Evolutionary conservation across 495 filamentous ascomycete species (phyloP), one percentile per base, ranked within the genome.

Genomic region (Parathielavia hyrcaniae): DNA sequence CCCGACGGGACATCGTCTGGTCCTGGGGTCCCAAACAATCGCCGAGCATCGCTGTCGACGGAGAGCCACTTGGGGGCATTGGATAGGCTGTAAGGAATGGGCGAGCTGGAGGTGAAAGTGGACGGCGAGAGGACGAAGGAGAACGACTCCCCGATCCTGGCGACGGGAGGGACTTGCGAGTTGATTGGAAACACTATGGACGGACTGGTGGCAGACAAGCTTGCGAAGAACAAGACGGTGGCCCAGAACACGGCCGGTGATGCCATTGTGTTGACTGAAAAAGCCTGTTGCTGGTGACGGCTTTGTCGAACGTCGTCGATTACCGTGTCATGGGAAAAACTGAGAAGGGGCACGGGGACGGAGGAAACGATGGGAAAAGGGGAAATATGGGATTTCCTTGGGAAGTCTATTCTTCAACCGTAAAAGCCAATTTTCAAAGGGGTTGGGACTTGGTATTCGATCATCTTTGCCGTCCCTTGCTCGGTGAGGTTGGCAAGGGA

Each of bases 91-190:
- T 90, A 91, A 11, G 77, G 76, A 30, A 86, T 77, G 23, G 75
- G 63, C 0, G 68, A 69, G 48, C 71, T 65, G 1, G 83, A 82
- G 35, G 76, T 67, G 68, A 91, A 90, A 0, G 87, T 90, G 41
- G 83, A 79, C 14, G 75, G 70, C 5, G 86, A 83, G 67, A 91
- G 87, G 39, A 76, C 73, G 70, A 90, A 91, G 38, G 70, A 73
- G 70, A 86, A 91, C 0, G 77, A 73, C 60, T 86, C 61, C 10
- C 77, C 79, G 7, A 85, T 75, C 53, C 86, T 81, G 4, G 87
- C 89, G 51, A 90, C 84, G 5, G 86, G 86, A 39, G 88, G 88
- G 12, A 90, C 77, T 65, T 93, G 88, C 6, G 86, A 78, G 68
- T 90, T 90, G 61, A 91, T 77, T 0, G 86, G 86, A 51, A 89